Conservation (phyloP, 1,284 basidiomycete genomes). For the Tilletiopsis washingtonensis region DNA sequence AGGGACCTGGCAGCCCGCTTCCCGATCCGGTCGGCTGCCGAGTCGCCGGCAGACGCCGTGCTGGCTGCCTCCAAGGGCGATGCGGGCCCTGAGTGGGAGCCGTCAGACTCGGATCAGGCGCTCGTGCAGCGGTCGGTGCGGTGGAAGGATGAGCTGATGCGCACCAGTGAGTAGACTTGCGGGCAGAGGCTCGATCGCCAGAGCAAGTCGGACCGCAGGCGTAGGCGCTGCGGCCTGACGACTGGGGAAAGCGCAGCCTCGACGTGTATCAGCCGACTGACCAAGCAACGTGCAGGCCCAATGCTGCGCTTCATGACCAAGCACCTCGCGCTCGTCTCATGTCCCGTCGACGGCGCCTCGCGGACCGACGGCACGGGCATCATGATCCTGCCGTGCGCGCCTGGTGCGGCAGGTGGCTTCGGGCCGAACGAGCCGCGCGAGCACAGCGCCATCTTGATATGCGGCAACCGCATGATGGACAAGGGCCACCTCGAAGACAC, state of each 20-base stretch:
- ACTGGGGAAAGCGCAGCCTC: background rate
- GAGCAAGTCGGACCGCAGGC: no score
- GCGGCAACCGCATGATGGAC: slow-evolving; percentile 52
- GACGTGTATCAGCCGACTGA: no score
- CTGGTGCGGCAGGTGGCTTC: slow-evolving; percentile 38
- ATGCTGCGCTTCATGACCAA: slow-evolving; percentile 46
- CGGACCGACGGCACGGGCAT: slow-evolving; percentile 7
- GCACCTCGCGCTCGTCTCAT: slow-evolving; percentile 38
- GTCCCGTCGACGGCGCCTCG: slow-evolving; percentile 13
- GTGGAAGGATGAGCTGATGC: slow-evolving; percentile 39
- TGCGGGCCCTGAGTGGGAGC: no score
- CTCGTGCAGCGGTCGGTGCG: no score
- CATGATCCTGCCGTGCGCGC: slow-evolving; percentile 32
- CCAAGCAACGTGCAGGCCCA: slow-evolving; percentile 23
- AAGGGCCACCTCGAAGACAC: slow-evolving; percentile 87
- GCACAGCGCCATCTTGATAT: slow-evolving; percentile 34
- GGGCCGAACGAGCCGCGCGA: slow-evolving; percentile 21
- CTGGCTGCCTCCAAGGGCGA: no score
- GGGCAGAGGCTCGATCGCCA: no score
- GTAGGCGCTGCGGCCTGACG: background rate
- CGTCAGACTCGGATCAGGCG: no score
- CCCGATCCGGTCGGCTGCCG: no score
- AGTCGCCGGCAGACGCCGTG: no score
- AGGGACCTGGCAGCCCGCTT: no score
- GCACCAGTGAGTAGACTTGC: slow-evolving; percentile 16